Conservation (phyloP, 2,329 filamentous ascomycete genomes). For the Trichoderma hamatum region DNA sequence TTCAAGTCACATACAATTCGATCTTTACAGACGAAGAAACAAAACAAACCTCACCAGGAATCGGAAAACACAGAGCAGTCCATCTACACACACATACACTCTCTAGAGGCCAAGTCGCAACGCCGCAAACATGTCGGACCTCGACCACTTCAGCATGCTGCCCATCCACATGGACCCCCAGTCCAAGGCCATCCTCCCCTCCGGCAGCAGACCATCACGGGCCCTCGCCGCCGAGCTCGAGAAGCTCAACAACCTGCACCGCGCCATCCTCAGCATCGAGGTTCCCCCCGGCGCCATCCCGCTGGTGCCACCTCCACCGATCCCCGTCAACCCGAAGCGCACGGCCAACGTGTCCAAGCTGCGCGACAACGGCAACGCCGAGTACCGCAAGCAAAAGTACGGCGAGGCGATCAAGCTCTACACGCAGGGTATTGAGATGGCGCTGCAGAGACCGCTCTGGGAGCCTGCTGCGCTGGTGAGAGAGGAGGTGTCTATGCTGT, state of each 20-base stretch:
- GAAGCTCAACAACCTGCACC: constrained; percentile 78
- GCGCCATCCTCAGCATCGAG: constrained; percentile 61
- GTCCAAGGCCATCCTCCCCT: constrained; percentile 68
- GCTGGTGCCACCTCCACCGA: constrained; percentile 76
- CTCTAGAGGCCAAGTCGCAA: not conserved
- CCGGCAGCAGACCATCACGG: constrained; percentile 42
- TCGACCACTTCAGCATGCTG: constrained; percentile 78
- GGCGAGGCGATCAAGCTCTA: constrained; percentile 80
- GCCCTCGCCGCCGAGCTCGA: constrained; percentile 66
- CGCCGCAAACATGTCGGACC: constrained; percentile 53
- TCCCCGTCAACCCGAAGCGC: constrained; percentile 92
- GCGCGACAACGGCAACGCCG: constrained; percentile 80
- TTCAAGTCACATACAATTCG: not conserved
- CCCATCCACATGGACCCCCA: constrained; percentile 80
- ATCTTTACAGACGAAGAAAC: not conserved
- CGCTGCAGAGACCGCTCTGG: constrained; percentile 78
- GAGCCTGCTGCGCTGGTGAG: constrained; percentile 81
- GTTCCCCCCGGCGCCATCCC: constrained; percentile 59
- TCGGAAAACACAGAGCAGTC: not conserved
- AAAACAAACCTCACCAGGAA: not conserved
- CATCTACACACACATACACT: not conserved
- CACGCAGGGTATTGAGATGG: constrained; percentile 88
- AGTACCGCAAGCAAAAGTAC: constrained; percentile 77
- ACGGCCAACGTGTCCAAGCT: constrained; percentile 86
- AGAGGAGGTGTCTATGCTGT: constrained; percentile 80